Percentiles rank a stretch among this genome's conserved stretches.
Conservation (phyloP, 1,284 basidiomycete species). For the Melampsora americana region DNA sequence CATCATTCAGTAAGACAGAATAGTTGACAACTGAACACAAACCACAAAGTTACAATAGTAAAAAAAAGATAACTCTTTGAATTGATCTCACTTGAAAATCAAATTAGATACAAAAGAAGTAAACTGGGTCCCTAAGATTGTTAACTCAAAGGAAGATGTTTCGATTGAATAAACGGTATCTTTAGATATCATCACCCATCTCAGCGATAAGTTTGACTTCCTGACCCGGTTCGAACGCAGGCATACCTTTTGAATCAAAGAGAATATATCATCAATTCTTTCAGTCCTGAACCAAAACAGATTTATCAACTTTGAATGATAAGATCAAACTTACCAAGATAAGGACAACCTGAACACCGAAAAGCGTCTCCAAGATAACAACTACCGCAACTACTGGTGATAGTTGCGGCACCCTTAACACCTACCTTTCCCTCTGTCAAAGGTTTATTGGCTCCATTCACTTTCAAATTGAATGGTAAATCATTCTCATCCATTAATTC, state of each 20-base stretch:
- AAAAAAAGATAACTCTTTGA: too few relatives aligned
- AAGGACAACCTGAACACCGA: slow-evolving; percentile 90
- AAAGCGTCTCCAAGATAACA: slow-evolving; percentile 98
- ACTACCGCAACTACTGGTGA: slow-evolving; percentile 93
- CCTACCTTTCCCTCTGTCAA: slow-evolving; percentile 61
- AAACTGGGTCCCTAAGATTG: too few relatives aligned
- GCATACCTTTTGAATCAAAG: slow-evolving; percentile 66
- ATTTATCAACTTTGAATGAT: slow-evolving; percentile 4
- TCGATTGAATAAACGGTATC: not conserved
- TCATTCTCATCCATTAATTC: slow-evolving; percentile 69
- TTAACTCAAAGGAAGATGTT: too few relatives aligned
- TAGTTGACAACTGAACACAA: too few relatives aligned
- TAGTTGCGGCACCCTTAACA: slow-evolving; percentile 67
- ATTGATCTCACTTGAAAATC: too few relatives aligned
- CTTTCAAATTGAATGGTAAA: slow-evolving; percentile 58
- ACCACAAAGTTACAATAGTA: too few relatives aligned
- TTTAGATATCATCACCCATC: slow-evolving; percentile 75
- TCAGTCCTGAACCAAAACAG: not conserved
- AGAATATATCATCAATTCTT: not conserved
- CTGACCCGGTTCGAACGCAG: slow-evolving; percentile 96
- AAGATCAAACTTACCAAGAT: slow-evolving; percentile 68
- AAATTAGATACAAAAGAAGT: too few relatives aligned
- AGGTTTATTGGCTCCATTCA: slow-evolving; percentile 61
- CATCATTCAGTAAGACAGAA: too few relatives aligned
- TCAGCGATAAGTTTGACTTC: slow-evolving; percentile 71